Conservation (phyloP, 306 rosid genomes). For the Betula pendula region DNA sequence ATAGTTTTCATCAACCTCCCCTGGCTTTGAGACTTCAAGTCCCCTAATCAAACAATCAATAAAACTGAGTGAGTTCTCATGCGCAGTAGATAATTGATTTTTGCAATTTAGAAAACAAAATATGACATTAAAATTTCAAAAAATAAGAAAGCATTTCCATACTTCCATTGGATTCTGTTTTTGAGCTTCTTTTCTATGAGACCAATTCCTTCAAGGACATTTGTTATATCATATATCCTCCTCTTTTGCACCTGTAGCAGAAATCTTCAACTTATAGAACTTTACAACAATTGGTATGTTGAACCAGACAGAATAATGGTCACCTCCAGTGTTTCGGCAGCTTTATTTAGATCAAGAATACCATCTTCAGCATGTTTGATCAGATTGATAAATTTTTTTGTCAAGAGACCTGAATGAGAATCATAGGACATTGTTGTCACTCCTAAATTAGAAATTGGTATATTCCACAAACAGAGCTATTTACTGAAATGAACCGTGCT, state of each 20-base stretch:
- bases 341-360: conserved; percentile 76
- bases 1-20: conserved; percentile 73
- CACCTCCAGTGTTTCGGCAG: conserved; percentile 96
- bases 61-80: conserved; percentile 31
- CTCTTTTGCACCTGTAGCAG: conserved; percentile 88
- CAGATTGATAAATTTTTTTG: conserved; percentile 90
- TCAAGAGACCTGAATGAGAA: conserved; percentile 67
- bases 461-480: neutral
- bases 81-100: conserved; percentile 18
- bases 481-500: neutral
- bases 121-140: conserved; percentile 9
- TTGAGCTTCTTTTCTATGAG: conserved; percentile 97
- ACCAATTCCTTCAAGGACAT: conserved; percentile 99
- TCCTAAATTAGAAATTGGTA: conserved; percentile 5
- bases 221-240: conserved; percentile 96
- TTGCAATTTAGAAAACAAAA: conserved; percentile 23
- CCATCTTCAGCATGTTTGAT: conserved; percentile 90
- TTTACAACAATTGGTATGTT: conserved; percentile 27
- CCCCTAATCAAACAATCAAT: conserved; percentile 62
- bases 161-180: conserved; percentile 99
- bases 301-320: conserved; percentile 26
- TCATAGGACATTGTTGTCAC: conserved; percentile 20
- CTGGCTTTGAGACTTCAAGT: conserved; percentile 78
- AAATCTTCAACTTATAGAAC: conserved; percentile 28
- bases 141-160: conserved; percentile 37